phyloP scores from a whole-genome alignment of 169 alveolate genomes.

The Plasmodium fragile region DNA sequence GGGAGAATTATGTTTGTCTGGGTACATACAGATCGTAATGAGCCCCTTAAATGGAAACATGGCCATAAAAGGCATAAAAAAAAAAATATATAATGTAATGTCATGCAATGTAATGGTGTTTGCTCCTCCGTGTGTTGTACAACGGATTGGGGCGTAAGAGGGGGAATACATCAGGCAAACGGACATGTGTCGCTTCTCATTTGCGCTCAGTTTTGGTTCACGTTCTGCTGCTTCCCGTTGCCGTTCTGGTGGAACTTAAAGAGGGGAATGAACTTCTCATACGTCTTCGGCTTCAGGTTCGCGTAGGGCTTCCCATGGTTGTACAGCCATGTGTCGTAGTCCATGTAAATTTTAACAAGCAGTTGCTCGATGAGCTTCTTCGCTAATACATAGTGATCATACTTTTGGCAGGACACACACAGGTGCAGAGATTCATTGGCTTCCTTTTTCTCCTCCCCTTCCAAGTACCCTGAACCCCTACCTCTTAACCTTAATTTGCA shows the following conservation, averaged over 20 bases:
- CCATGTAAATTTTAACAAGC: slow-evolving; percentile 90
- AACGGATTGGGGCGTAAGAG: neutral
- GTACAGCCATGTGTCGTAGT: slow-evolving; percentile 84
- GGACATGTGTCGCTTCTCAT: neutral
- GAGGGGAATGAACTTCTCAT: slow-evolving; percentile 65
- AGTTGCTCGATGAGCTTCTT: slow-evolving; percentile 90
- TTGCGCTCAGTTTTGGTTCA: slow-evolving; percentile 1
- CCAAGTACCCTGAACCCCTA: slow-evolving; percentile 95
- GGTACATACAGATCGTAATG: neutral
- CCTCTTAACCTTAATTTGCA: slow-evolving; percentile 95
- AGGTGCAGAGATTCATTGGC: slow-evolving; percentile 94
- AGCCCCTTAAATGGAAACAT: neutral
- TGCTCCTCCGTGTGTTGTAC: neutral
- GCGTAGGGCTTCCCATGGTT: slow-evolving; percentile 71
- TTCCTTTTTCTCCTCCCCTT: slow-evolving; percentile 93
- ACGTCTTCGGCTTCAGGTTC: slow-evolving; percentile 63
- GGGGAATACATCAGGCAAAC: neutral
- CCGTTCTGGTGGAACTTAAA: slow-evolving; percentile 33
- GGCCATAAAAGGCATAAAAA: neutral
- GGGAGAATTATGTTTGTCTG: neutral
- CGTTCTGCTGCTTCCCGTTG: slow-evolving; percentile 15
- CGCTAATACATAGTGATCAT: slow-evolving; percentile 91
- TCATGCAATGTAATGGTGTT: neutral
- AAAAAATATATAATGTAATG: neutral
- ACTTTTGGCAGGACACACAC: slow-evolving; percentile 93